Evolutionary conservation across 495 filamentous ascomycete species (phyloP).

Genomic region (Bombardia bombarda): DNA sequence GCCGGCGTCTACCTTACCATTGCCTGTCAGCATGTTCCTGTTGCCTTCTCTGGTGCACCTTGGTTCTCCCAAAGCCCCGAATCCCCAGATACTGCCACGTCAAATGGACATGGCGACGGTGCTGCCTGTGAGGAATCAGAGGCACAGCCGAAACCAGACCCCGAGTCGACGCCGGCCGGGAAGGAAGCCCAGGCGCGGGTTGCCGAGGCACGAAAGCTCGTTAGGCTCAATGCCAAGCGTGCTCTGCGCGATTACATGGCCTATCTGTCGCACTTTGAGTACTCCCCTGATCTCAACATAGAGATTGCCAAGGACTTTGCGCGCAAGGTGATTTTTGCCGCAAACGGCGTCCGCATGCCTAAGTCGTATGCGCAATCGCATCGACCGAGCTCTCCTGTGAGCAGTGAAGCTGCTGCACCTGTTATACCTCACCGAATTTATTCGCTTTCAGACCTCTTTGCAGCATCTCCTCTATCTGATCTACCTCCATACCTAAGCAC

Average conservation of each 20-base stretch:
- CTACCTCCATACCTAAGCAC: conserved; percentile 50
- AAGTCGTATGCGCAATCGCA: conserved; percentile 8
- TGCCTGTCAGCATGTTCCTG: conserved; percentile 51
- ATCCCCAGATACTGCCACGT: neutral
- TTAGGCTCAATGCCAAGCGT: conserved; percentile 63
- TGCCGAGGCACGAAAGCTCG: conserved; percentile 54
- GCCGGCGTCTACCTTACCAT: conserved; percentile 65
- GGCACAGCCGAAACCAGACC: conserved; percentile 12
- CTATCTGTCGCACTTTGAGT: conserved; percentile 65
- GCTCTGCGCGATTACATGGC: conserved; percentile 62
- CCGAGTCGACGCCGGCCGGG: conserved; percentile 16
- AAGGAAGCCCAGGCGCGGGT: conserved; percentile 37
- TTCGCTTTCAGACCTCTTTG: conserved; percentile 48
- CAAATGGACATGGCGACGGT: neutral
- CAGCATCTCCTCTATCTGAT: conserved; percentile 43
- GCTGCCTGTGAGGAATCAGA: conserved; percentile 3
- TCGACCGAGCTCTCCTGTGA: conserved; percentile 3
- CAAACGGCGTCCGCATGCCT: conserved; percentile 26
- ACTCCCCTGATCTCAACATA: conserved; percentile 59
- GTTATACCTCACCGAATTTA: conserved; percentile 24
- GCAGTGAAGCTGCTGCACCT: neutral
- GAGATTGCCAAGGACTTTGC: conserved; percentile 61
- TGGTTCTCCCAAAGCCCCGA: neutral
- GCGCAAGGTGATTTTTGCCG: conserved; percentile 50
- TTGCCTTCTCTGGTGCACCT: conserved; percentile 2